Base-by-base conservation (phyloP, 805 yeast species). In the Spencermartinsiella europaea region DNA sequence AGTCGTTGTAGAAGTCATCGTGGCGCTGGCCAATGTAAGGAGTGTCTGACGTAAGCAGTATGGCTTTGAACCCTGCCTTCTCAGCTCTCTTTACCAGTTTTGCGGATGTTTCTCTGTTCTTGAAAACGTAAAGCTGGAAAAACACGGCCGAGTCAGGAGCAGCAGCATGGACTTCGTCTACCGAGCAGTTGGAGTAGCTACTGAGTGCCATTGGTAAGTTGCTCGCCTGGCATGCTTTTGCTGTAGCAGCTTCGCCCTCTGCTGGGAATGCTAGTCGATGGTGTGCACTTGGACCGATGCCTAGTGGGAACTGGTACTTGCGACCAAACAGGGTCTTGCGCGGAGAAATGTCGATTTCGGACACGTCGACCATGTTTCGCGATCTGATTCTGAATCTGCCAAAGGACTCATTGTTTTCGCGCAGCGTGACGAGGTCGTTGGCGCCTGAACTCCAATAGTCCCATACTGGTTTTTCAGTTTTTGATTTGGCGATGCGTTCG, bases 21-120 rank as follows among this genome's bases (percentile, higher is more conserved):
- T 75, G 79, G 40, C 83, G 64, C 38, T 73, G 66, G 1, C 83
- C 83, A 43, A 77, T 61, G 44, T 68, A 71, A 0, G 80, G 78
- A 22, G 77, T 70, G 56, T 78, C 83, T n/a, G 76, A 80, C 3
- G 81, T 78, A 48, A 78, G 69, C 51, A 75, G 71, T 3, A 78
- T 51, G 0, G 74, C 80, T 56, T 72, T 60, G 54, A 48, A 61
- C 8, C 65, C 65, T 8, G 63, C 61, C 48, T 56, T 53, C 39
- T 61, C 65, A 20, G 55, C 64, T 20, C 54, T 37, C 33, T 35
- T 34, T 12, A 60, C 58, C 21, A 61, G 50, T 19, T 49, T 38
- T 42, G 52, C 57, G 7, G 59, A 47, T 36, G 58, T 56, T 36
- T 53, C 38, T 17, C 61, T 48, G 50, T 60, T 61, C 44, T 57